These are phyloP conservation scores for Fusarium dlaminii DNA, from an alignment of 2,329 filamentous ascomycete species.

Conservation along the genomic window DNA sequence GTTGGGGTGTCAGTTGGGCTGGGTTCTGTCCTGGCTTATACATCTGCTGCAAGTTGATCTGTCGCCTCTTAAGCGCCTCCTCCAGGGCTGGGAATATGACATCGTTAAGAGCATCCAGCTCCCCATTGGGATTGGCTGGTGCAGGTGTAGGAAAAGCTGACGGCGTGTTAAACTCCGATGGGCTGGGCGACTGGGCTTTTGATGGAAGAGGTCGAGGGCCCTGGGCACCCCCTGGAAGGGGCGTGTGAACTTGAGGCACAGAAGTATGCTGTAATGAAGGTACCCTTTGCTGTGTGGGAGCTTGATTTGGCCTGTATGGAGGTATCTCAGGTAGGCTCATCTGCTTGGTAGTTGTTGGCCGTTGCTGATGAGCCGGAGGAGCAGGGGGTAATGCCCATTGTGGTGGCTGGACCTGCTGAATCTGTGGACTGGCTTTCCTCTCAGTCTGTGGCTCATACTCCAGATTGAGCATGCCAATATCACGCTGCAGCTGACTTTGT, in stretches of 20 bases:
- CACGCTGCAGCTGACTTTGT: constrained; percentile 70
- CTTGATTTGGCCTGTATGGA: constrained; percentile 57
- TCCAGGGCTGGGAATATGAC: constrained; percentile 94
- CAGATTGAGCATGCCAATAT: constrained; percentile 67
- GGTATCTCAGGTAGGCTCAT: constrained; percentile 65
- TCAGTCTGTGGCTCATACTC: constrained; percentile 36
- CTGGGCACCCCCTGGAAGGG: constrained; percentile 29
- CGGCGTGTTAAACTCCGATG: constrained; percentile 49
- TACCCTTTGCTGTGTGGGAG: constrained; percentile 43
- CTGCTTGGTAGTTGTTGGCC: constrained; percentile 52
- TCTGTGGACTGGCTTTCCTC: constrained; percentile 17
- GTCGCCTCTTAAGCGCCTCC: constrained; percentile 85
- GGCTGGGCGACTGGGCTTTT: constrained; percentile 46
- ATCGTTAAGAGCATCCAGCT: constrained; percentile 86
- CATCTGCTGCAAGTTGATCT: constrained; percentile 66
- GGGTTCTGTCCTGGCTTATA: constrained; percentile 53
- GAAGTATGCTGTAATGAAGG: constrained; percentile 43
- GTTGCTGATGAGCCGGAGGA: constrained; percentile 49
- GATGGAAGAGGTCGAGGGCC: constrained; percentile 41
- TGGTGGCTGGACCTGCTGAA: constrained; percentile 13
- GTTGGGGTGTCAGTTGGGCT: constrained; percentile 64
- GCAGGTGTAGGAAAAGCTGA: constrained; percentile 66
- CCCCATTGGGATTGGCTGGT: constrained; percentile 68
- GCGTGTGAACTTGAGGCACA: constrained; percentile 35
- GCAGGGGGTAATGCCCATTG: constrained; percentile 40